Conservation (phyloP, 345 rosid species). For the rapeseed (Brassica napus) region Da-Ae NC_063445.1:5918501-5919000, state of each 20-base stretch:
- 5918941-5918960: no score
- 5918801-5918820: no score
- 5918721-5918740: neutral
- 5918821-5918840: no score
- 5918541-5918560: neutral
- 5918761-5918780: no score
- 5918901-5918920: no score
- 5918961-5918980: no score
- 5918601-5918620: neutral
- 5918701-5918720: neutral
- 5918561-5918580: neutral
- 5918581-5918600: slow-evolving; percentile 12
- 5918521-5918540: neutral
- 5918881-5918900: no score
- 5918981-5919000: no score
- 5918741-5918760: neutral
- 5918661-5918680: neutral
- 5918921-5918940: no score
- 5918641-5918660: neutral
- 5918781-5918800: no score
- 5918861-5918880: no score
- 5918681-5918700: neutral
- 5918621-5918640: neutral
- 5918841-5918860: no score
- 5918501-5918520: neutral